phyloP scores from a whole-genome alignment of 2,329 filamentous ascomycete species.

The Microsporum audouinii region DNA sequence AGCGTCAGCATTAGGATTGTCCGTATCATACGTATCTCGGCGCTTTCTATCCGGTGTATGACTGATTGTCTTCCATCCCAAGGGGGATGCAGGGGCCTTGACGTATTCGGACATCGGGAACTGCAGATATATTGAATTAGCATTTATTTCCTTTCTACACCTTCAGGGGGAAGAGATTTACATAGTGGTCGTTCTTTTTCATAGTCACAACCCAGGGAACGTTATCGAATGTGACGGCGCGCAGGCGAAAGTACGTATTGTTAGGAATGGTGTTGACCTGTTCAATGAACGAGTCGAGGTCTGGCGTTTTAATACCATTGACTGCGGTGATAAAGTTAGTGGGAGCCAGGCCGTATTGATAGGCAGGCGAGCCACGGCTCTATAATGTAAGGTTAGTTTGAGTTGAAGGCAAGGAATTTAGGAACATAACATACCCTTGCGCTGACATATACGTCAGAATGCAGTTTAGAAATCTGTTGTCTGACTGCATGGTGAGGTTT shows the following conservation, averaged over 20 bases:
- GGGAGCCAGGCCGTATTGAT: conserved; percentile 82
- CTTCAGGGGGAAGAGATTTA: conserved; percentile 21
- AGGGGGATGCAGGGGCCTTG: conserved; percentile 42
- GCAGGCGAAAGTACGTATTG: conserved; percentile 94
- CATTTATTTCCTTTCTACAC: neutral
- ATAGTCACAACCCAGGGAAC: conserved; percentile 99
- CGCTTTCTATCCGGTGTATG: conserved; percentile 39
- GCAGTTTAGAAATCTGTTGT: conserved; percentile 92
- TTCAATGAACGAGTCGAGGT: conserved; percentile 66
- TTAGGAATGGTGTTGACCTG: conserved; percentile 82
- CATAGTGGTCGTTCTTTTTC: conserved; percentile 99
- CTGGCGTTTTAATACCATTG: conserved; percentile 74
- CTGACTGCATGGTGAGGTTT: conserved; percentile 90
- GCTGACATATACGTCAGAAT: conserved; percentile 92
- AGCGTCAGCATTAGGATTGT: conserved; percentile 36
- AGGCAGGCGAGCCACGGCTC: conserved; percentile 69
- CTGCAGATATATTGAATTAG: conserved; percentile 18
- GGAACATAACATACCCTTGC: conserved; percentile 44
- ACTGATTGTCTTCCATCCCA: conserved; percentile 48
- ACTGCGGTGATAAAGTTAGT: conserved; percentile 98
- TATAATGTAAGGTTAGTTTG: conserved; percentile 14
- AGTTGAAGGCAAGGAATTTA: neutral
- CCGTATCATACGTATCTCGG: conserved; percentile 26
- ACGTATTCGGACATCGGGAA: conserved; percentile 57
- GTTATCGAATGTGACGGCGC: conserved; percentile 96